Base-by-base conservation (phyloP, 2,329 filamentous ascomycete species). In the Westerdykella ornata region DNA sequence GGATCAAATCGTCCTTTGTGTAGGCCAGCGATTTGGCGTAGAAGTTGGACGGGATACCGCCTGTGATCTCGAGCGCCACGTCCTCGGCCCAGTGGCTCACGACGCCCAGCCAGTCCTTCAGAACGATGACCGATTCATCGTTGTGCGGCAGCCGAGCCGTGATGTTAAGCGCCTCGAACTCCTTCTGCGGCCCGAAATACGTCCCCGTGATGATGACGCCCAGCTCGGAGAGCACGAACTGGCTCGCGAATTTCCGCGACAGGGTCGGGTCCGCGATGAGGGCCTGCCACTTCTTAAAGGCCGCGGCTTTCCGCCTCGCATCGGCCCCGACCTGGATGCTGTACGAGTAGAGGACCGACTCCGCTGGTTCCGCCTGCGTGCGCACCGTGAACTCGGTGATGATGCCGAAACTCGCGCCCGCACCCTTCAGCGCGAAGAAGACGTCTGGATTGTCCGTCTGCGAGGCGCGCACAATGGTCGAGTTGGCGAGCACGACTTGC, bases 371-470 rank as follows among this genome's bases (percentile, higher is more conserved):
- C 17, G 60, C 45, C 39, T 64, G 48, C 2, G 63, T 66, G 19
- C 62, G 58, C 15, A 68, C 54, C 36, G 62, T 59, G 54, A 66
- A 68, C 28, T 66, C 65, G 6, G 62, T 66, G 18, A 70, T 58
- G 43, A 70, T 63, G 14, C 67, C 69, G 40, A 69, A 70, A 15
- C 68, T 63, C 36, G 63, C 63, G 6, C 62, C 69, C 3, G 68
- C 69, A 3, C 69, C 69, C 13, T 61, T 63, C 4, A 70, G 44
- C 1, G 65, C 69, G 46, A 66, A 71, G 43, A 71, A 67, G 19
- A 72, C 54, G 31, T 71, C 68, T 0, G 57, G 8, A 39, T 72
- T 61, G 22, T 66, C 41, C 0, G 46, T 50, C 11, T 57, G 44
- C 1, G 63, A 67, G 12, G 64, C 68, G n/a, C 56, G 60, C 15